Evolutionary conservation across 768 basidiomycete species (phyloP), one percentile per base, ranked within the genome.

Genomic region (Xerocomus spinulosus): DNA sequence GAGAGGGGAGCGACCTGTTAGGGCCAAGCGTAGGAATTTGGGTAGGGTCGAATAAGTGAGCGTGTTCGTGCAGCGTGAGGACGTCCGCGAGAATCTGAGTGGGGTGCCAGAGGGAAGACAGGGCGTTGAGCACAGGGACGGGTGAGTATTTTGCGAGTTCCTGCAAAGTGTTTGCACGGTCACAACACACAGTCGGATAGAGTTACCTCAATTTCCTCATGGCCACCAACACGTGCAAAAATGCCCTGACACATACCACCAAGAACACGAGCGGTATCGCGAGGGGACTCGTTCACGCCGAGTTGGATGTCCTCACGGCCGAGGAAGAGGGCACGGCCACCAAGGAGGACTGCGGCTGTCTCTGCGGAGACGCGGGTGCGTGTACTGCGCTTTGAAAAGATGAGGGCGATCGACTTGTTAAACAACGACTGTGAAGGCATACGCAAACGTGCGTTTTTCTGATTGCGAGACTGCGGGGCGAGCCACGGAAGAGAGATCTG

Each of bases 201-300:
- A 64, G 78, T 36, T 45, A 90, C 93, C 79, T 95, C 94, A 41
- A 98, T 85, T 64, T 99, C 96, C 2, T 76, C 74, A 67, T 99
- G 96, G 24, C 80, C 86, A 4, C 92, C 92, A 4, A 99, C 94
- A 38, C 96, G 85, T 21, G 96, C 95, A 71, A 98, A 95, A 46
- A 98, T 90, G 13, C 94, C 96, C 67, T 97, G 85, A 48, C 86
- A 89, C 94, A 98, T 96, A 4, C 90, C 88, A 3, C 90, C 87
- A 51, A 98, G 81, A 9, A 99, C 91, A 21, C 84, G 77, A 12
- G 91, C 86, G 0, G 88, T 82, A 70, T 99, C 96, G 33, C 87
- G 73, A 4, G 81, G 64, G 24, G 74, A 80, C 76, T 99, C 96
- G 67, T 96, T 99, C 35, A 97, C 93, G 39, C 95, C 95, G 18